Evolutionary conservation across 2,329 filamentous ascomycete species (phyloP), one percentile per base, ranked within the genome.

Genomic region (Aspergillus pseudoterreus): DNA sequence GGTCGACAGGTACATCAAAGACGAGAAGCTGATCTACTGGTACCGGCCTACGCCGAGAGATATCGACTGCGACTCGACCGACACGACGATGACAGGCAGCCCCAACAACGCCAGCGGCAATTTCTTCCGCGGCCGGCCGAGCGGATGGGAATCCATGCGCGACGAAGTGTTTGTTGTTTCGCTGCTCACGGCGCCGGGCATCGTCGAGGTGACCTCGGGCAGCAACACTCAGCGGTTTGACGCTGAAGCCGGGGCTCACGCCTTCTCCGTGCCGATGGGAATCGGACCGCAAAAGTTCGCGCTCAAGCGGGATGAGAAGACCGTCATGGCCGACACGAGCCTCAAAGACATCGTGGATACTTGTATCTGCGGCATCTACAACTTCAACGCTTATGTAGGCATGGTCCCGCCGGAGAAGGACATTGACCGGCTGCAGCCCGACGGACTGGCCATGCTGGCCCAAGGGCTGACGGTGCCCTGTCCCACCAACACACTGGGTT

Each of bases 331-430:
- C 11, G 78, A 71, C 6, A 76, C 73, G 0, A 78, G 78, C 9
- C 62, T 76, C n/a, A 78, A 77, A 65, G 72, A 81, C 36, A 75
- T 83, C 35, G 67, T 71, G 1, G 66, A 76, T 39, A 66, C 66
- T 14, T 83, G 80, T 58, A 64, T 74, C 15, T 82, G 62, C 41
- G 65, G 79, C 3, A 69, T 81, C 45, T 81, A 81, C 69, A 82
- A 82, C 65, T 82, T 77, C 68, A 82, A 82, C 52, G 74, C 78
- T 12, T 82, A 78, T 54, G 78, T 80, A 0, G 79, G 79, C 12
- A 77, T 71, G 1, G 66, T 82, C 3, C 78, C 79, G 21, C 58
- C 63, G 12, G 60, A 61, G 45, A 30, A 53, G 17, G 54, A 53
- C 3, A 55, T 70, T 27, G 73, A 76, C 49, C 58, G 64, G 45